These are phyloP conservation scores for Clonostachys chloroleuca DNA, from an alignment of 2,329 filamentous ascomycete genomes.

Conservation along the genomic window DNA sequence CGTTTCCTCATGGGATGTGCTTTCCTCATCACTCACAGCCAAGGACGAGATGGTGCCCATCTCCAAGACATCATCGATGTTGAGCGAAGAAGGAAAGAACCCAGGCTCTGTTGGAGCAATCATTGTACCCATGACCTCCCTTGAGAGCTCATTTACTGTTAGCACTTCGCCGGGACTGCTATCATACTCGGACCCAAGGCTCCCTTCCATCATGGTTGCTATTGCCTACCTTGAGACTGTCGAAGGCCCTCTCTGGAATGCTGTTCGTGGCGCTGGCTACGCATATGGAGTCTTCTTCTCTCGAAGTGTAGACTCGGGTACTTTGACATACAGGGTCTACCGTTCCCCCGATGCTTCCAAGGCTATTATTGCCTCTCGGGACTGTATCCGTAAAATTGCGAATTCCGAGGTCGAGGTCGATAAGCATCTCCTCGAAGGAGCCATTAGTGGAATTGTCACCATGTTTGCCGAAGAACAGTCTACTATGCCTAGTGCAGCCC, in stretches of 20 bases:
- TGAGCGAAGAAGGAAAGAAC: slow-evolving; percentile 69
- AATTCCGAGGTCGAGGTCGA: slow-evolving; percentile 71
- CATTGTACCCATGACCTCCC: slow-evolving; percentile 84
- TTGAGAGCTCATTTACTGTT: slow-evolving; percentile 87
- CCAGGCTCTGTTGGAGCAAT: slow-evolving; percentile 72
- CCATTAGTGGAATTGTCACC: slow-evolving; percentile 85
- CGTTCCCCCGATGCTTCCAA: slow-evolving; percentile 86
- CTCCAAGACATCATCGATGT: slow-evolving; percentile 64
- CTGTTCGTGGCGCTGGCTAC: slow-evolving; percentile 86
- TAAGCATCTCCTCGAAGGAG: slow-evolving; percentile 78
- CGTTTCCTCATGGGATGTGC: slow-evolving; percentile 70
- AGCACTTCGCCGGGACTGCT: slow-evolving; percentile 70
- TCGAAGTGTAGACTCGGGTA: slow-evolving; percentile 73
- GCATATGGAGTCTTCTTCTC: slow-evolving; percentile 85
- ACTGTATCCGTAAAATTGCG: slow-evolving; percentile 71
- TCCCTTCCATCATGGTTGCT: slow-evolving; percentile 84
- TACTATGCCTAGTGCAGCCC: slow-evolving; percentile 77
- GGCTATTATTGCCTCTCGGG: slow-evolving; percentile 73
- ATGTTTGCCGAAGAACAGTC: slow-evolving; percentile 83
- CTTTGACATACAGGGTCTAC: slow-evolving; percentile 82
- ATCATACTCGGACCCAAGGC: slow-evolving; percentile 69
- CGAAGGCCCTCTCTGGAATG: slow-evolving; percentile 91
- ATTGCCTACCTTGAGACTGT: slow-evolving; percentile 88
- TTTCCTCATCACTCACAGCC: slow-evolving; percentile 32
- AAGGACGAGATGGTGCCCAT: slow-evolving; percentile 60